phyloP scores from a whole-genome alignment of 2,329 filamentous ascomycete species.

The Blumeria hordei region DNA sequence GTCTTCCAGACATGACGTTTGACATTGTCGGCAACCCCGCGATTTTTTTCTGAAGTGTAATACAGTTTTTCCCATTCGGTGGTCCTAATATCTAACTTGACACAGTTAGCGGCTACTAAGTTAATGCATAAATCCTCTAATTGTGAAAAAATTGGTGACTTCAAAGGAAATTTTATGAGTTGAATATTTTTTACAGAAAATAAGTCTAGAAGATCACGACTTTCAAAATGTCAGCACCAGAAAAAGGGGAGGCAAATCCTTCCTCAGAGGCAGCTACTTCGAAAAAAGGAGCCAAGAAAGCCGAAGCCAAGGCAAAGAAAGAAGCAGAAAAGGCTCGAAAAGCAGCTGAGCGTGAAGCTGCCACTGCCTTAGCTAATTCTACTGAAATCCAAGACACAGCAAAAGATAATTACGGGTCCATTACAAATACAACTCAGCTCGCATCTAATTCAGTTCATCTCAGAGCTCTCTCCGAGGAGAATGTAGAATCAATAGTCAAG shows the following conservation, averaged over 20 bases:
- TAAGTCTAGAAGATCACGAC: too few species aligned
- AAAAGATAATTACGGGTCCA: constrained; percentile 58
- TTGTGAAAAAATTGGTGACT: too few species aligned
- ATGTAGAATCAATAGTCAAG: constrained; percentile 46
- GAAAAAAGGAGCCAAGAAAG: constrained; percentile 70
- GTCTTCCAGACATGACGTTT: too few species aligned
- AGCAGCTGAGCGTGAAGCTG: constrained; percentile 51
- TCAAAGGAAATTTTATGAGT: too few species aligned
- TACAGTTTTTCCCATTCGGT: too few species aligned
- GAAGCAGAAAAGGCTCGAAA: constrained; percentile 57
- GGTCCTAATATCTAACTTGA: too few species aligned
- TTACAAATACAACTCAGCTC: constrained; percentile 31
- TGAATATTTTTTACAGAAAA: too few species aligned
- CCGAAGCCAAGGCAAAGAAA: constrained; percentile 65
- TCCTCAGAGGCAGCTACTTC: constrained; percentile 18
- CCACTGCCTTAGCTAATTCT: constrained; percentile 38
- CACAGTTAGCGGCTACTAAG: too few species aligned
- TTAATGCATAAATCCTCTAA: too few species aligned
- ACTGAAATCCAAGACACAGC: constrained; percentile 40
- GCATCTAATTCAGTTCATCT: constrained; percentile 33
- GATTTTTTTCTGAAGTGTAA: too few species aligned
- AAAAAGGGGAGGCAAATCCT: neutral
- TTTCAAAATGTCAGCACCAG: neutral
- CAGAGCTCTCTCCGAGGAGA: constrained; percentile 34
- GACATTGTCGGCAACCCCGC: too few species aligned